phyloP scores from a whole-genome alignment of 1,139 yeast species.

The Hyphopichia wangnamkhiaoensis region DNA sequence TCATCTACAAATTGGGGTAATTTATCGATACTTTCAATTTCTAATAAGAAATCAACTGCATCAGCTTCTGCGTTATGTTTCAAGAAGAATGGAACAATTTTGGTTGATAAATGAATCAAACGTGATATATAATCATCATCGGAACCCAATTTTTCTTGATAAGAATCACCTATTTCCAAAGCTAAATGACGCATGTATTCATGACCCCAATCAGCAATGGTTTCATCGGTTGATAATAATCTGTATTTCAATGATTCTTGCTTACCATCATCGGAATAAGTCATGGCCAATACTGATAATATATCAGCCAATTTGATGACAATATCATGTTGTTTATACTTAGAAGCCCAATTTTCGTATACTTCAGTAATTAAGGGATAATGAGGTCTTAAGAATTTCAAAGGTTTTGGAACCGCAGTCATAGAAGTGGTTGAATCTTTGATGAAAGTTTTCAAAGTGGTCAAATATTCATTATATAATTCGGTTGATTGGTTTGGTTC shows the following conservation, averaged over 20 bases:
- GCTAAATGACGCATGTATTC: slow-evolving; percentile 96
- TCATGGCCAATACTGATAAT: slow-evolving; percentile 92
- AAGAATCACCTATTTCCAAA: slow-evolving; percentile 88
- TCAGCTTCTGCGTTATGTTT: slow-evolving; percentile 98
- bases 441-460: slow-evolving; percentile 71
- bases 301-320: slow-evolving; percentile 65
- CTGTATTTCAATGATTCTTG: slow-evolving; percentile 83
- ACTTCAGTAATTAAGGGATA: slow-evolving; percentile 66
- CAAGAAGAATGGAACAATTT: slow-evolving; percentile 86
- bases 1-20: slow-evolving; percentile 84
- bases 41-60: slow-evolving; percentile 90
- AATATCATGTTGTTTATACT: slow-evolving; percentile 16
- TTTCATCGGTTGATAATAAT: slow-evolving; percentile 57
- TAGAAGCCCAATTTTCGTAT: slow-evolving; percentile 66
- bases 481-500: slow-evolving; percentile 42
- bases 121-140: slow-evolving; percentile 45
- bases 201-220: slow-evolving; percentile 93
- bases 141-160: slow-evolving; percentile 63
- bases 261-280: slow-evolving; percentile 82
- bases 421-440: slow-evolving; percentile 94
- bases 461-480: slow-evolving; percentile 60
- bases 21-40: slow-evolving; percentile 83
- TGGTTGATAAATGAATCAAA: slow-evolving; percentile 65
- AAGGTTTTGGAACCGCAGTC: slow-evolving; percentile 99
- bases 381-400: slow-evolving; percentile 90